Base-by-base conservation (phyloP, 768 basidiomycete species). In the Gymnopilus junonius region DNA sequence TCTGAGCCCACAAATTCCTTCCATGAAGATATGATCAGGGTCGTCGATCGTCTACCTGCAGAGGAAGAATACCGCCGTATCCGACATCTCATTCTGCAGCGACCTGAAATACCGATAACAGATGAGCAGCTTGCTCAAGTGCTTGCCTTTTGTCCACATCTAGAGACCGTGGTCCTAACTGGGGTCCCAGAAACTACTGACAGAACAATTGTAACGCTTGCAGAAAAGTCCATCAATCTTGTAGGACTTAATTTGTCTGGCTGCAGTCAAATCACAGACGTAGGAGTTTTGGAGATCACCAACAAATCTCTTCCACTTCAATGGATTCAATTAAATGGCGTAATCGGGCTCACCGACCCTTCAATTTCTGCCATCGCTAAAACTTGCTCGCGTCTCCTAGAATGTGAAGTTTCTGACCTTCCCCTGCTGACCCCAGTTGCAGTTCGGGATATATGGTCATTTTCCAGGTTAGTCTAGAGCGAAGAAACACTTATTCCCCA, bases 381-480 rank as follows among this genome's bases (percentile, higher is more conserved):
- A 59, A 82, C 86, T 10, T 94, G 93, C 71, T 87, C 91, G 4
- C 83, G 85, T 62, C 85, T 97, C 25, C 79, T 91, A 58, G 95
- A 96, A 74, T 80, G 97, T 64, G 95, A 97, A 71, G 77, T 96
- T 37, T 87, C 78, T 69, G 84, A 84, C 69, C 87, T 94, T 63
- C 84, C 85, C 10, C 80, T 87, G 40, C 69, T 97, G 58, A 92
- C 91, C 8, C 83, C 85, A 6, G 72, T 83, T 48, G 87, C 92
- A 0, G 81, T 94, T 34, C 86, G 90, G 37, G 92, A 94, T 70
- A 81, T 97, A n/a, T 91, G 95, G 83, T 82, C 83, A 31, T 93
- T 88, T 75, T 90, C 90, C 46, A 86, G 83, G 77, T 83, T 74
- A 69, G 81, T 69, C 62, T 58, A 42, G 21, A 34, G 56, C 40